phyloP scores from a whole-genome alignment of 2,329 filamentous ascomycete species.

The Aspergillus piperis region DNA sequence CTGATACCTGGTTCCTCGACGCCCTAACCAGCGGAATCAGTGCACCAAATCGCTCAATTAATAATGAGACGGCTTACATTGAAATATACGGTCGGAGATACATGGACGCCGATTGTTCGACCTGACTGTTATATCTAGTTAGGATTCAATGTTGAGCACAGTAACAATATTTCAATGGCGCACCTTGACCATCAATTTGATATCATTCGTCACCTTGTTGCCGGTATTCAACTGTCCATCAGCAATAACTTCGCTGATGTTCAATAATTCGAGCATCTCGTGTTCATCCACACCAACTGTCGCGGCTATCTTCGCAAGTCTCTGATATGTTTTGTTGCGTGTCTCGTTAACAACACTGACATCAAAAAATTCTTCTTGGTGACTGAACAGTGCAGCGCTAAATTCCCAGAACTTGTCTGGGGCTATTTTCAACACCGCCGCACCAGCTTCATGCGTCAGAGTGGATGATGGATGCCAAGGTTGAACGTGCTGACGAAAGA shows the following conservation, averaged over 20 bases:
- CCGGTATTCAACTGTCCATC: constrained; percentile 74
- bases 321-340: constrained; percentile 78
- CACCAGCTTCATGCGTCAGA: constrained; percentile 69
- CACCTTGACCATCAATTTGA: constrained; percentile 82
- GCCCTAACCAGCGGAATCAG: constrained; percentile 46
- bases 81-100: constrained; percentile 87
- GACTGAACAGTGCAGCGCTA: constrained; percentile 66
- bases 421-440: constrained; percentile 72
- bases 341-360: constrained; percentile 79
- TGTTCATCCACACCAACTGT: constrained; percentile 68
- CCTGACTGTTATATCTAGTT: constrained; percentile 48
- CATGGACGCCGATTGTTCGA: constrained; percentile 78
- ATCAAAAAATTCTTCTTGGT: constrained; percentile 81
- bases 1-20: constrained; percentile 77
- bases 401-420: constrained; percentile 80
- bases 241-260: constrained; percentile 64
- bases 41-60: constrained; percentile 4
- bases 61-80: constrained; percentile 54
- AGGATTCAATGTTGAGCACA: constrained; percentile 14
- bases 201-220: constrained; percentile 79
- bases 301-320: constrained; percentile 73
- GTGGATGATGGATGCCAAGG: constrained; percentile 92
- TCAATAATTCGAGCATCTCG: constrained; percentile 68
- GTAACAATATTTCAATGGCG: constrained; percentile 12
- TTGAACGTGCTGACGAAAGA: constrained; percentile 91